Percentiles rank a stretch among this genome's conserved stretches.
Evolutionary conservation across 495 filamentous ascomycete genomes (phyloP).

Genomic region (Hypoxylon lenormandii): DNA sequence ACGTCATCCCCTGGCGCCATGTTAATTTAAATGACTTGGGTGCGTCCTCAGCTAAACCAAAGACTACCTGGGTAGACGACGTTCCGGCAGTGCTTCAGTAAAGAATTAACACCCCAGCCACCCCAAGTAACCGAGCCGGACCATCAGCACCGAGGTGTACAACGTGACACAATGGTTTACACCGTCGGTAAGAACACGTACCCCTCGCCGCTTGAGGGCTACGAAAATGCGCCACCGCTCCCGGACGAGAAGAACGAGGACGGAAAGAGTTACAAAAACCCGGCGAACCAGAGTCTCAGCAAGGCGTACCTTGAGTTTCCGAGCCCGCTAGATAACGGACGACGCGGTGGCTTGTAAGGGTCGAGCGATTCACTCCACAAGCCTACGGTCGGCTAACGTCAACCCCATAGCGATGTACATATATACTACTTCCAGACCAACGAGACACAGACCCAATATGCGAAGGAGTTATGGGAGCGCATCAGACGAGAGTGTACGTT

Average conservation of each 20-base stretch:
- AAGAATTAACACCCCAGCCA: no score
- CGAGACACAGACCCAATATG: conserved; percentile 71
- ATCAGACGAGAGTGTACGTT: conserved; percentile 81
- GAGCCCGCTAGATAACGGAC: conserved; percentile 71
- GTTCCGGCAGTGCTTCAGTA: no score
- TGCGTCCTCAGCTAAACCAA: no score
- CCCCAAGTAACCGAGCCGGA: no score
- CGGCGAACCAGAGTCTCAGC: conserved; percentile 67
- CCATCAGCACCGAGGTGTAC: no score
- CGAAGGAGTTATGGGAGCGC: conserved; percentile 77
- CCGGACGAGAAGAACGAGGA: conserved; percentile 72
- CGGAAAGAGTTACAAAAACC: conserved; percentile 74
- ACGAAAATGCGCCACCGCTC: conserved; percentile 71
- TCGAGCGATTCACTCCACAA: background rate
- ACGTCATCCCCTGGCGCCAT: no score
- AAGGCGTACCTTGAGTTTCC: conserved; percentile 73
- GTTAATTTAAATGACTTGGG: no score
- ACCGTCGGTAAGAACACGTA: conserved; percentile 58
- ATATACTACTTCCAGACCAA: conserved; percentile 82
- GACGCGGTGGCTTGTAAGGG: conserved; percentile 69
- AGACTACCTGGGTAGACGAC: no score
- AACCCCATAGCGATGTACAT: conserved; percentile 76
- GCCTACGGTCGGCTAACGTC: conserved; percentile 3
- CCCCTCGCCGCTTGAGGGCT: conserved; percentile 75
- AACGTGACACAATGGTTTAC: conserved; percentile 41